Evolutionary conservation across 1,139 yeast genomes (phyloP), one percentile per base, ranked within the genome.

Genomic region (Kodamaea derodonti): DNA sequence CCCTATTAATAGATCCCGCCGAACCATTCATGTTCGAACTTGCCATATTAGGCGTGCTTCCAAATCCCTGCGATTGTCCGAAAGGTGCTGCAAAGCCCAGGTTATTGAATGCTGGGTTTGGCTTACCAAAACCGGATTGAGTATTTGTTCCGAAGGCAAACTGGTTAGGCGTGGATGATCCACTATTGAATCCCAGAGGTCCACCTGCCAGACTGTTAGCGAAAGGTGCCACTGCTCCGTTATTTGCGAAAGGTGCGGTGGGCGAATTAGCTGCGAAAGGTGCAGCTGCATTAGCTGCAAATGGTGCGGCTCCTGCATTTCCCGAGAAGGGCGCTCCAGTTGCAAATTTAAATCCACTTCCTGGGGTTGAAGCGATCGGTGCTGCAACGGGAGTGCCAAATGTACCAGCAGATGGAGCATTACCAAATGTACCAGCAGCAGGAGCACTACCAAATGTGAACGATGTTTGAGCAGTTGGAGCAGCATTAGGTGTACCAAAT

Each of bases 41-140:
- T 14, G 26, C 12, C 31, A 17, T 23, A 12, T 29, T 29, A 20
- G 33, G 14, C n/a, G 34, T 9, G 17, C 30, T 32, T 6, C 32
- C 34, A 31, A 35, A 35, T 18, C 11, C 10, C 6, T 12, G 28
- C 9, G 28, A 13, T 14, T 25, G 28, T 9, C 28, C 28, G 17
- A 25, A 25, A 25, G 17, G 32, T 17, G 8, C 36, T 13, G 35
- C 39, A 32, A 39, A 39, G 9, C 32, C 37, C 14, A 14, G 16
- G 18, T 27, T 29, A 8, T 25, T 25, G 17, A 25, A 13, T 12
- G 28, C 38, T 20, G 20, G 38, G 29, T 15, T 29, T 6, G 33
- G 29, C 3, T 37, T 39, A 11, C 45, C 46, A 33, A 44, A 44
- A 3, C 36, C 46, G 28, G 32, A 8, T 6, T 6, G 4, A 12